phyloP scores from a whole-genome alignment of 805 yeast genomes.

The Peterozyma xylosa region DNA sequence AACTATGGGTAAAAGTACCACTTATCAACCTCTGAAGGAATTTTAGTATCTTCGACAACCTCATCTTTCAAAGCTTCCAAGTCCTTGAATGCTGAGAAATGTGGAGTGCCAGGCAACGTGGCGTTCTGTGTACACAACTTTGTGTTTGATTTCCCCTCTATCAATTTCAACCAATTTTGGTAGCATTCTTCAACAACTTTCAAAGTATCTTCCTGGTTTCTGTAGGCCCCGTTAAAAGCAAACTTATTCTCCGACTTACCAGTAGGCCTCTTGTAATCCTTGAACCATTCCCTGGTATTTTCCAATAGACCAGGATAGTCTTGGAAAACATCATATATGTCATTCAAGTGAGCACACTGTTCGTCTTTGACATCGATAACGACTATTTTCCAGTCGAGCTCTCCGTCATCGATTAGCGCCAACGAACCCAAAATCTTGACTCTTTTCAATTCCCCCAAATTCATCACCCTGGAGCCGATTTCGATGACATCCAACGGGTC shows the following conservation, averaged over 20 bases:
- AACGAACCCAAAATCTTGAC: conserved; percentile 70
- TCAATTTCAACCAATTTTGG: conserved; percentile 57
- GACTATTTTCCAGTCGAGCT: conserved; percentile 90
- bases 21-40: conserved; percentile 32
- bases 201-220: conserved; percentile 51
- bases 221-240: conserved; percentile 66
- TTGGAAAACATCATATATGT: conserved; percentile 59
- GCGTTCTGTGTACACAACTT: conserved; percentile 32
- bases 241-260: conserved; percentile 72
- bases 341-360: conserved; percentile 49
- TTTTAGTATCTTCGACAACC: conserved; percentile 19
- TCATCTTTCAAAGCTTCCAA: conserved; percentile 13
- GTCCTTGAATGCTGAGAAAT: conserved; percentile 16
- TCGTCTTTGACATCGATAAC: conserved; percentile 66
- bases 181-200: conserved; percentile 56
- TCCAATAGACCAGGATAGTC: conserved; percentile 66
- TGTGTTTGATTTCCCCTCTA: conserved; percentile 32
- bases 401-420: conserved; percentile 88
- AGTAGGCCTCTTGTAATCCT: conserved; percentile 75
- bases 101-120: conserved; percentile 25
- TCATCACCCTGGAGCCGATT: conserved; percentile 50
- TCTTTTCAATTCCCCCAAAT: conserved; percentile 46
- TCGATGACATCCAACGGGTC: conserved; percentile 96
- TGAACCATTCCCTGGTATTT: conserved; percentile 72
- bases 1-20: conserved; percentile 19